phyloP scores from a whole-genome alignment of 352 stramenopile species.

The Phytophthora podocarpi region DNA sequence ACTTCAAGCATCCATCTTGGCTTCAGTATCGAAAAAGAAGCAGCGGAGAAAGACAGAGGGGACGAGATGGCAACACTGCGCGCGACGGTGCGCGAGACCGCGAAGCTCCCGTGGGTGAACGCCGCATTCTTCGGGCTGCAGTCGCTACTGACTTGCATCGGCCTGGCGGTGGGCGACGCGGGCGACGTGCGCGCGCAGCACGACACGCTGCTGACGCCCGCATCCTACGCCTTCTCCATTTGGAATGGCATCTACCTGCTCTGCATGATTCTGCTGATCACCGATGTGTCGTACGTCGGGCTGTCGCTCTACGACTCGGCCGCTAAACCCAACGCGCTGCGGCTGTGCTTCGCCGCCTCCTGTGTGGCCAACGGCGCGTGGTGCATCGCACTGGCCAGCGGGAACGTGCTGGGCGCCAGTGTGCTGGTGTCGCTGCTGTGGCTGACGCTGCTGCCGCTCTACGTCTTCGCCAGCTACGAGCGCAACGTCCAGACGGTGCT shows the following conservation, averaged over 20 bases:
- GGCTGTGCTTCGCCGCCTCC: conserved; percentile 58
- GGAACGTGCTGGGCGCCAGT: conserved; percentile 41
- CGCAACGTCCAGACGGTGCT: conserved; percentile 44
- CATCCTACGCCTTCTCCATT: conserved; percentile 62
- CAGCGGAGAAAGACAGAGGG: conserved; percentile 5
- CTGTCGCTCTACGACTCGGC: conserved; percentile 56
- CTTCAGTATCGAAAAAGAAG: conserved; percentile 28
- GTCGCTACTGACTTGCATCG: conserved; percentile 52
- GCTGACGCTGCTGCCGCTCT: conserved; percentile 64
- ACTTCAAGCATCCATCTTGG: conserved; percentile 25
- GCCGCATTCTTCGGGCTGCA: conserved; percentile 57
- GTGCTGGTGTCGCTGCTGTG: conserved; percentile 63
- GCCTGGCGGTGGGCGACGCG: conserved; percentile 32
- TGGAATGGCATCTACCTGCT: conserved; percentile 75
- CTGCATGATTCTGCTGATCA: conserved; percentile 56
- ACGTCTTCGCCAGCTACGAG: conserved; percentile 66
- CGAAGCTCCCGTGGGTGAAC: conserved; percentile 53
- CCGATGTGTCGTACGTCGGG: conserved; percentile 54
- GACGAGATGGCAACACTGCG: conserved; percentile 16
- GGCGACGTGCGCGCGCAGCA: conserved; percentile 30
- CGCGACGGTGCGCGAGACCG: conserved; percentile 13
- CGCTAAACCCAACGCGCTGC: conserved; percentile 48
- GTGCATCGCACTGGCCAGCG: conserved; percentile 57
- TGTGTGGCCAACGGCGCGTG: conserved; percentile 56
- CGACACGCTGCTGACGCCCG: conserved; percentile 63